These are phyloP conservation scores for Aurinia saxatilis DNA, from an alignment of 345 rosid genomes.

Conservation along the genomic window DNA sequence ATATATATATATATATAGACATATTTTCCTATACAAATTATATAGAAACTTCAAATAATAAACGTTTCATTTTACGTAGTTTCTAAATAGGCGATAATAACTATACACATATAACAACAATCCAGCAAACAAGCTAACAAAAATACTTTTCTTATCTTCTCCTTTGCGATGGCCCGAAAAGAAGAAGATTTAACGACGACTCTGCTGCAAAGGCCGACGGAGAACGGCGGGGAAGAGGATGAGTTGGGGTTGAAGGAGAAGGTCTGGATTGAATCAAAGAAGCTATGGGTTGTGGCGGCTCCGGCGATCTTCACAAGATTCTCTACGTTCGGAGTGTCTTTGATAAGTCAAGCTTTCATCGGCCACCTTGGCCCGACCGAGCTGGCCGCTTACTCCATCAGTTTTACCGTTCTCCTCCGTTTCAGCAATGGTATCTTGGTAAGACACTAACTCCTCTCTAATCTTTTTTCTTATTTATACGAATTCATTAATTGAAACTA, in stretches of 20 bases:
- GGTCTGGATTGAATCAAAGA: conserved; percentile 53
- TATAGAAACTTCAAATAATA: too few species aligned
- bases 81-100: too few species aligned
- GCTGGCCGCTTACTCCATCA: conserved; percentile 69
- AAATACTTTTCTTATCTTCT: too few species aligned
- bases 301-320: conserved; percentile 73
- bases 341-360: conserved; percentile 57
- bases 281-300: conserved; percentile 62
- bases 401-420: conserved; percentile 52
- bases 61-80: too few species aligned
- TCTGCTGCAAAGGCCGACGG: conserved; percentile 6
- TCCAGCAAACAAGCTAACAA: too few species aligned
- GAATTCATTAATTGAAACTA: background rate
- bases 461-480: background rate
- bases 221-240: background rate
- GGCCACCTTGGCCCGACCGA: conserved; percentile 64
- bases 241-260: conserved; percentile 29
- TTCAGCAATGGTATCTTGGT: conserved; percentile 66
- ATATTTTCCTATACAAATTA: too few species aligned
- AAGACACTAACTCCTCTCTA: background rate
- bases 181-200: conserved; percentile 28
- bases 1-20: too few species aligned
- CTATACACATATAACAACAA: too few species aligned
- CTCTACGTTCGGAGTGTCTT: conserved; percentile 49
- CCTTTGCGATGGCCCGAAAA: conserved; percentile 15